phyloP scores from a whole-genome alignment of 129 eudicot genomes.

The Rutidosis leptorrhynchoides region DNA sequence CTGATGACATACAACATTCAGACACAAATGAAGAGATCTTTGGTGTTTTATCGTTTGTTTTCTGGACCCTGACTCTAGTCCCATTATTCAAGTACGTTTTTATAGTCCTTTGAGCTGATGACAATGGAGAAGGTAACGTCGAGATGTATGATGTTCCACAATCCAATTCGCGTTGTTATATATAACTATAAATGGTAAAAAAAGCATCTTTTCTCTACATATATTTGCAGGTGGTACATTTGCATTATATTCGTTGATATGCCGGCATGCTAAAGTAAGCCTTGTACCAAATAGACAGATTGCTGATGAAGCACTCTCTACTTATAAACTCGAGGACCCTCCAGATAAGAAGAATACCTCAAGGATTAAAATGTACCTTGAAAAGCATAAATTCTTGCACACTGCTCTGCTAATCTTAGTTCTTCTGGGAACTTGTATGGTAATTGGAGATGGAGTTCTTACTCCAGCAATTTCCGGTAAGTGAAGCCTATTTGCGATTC shows the following conservation, averaged over 20 bases:
- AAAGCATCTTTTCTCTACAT: too few relatives aligned
- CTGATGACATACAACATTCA: too few relatives aligned
- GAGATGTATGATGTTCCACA: too few relatives aligned
- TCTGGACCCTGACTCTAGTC: slow-evolving; percentile 76
- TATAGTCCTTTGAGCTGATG: slow-evolving; percentile 82
- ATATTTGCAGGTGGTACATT: slow-evolving; percentile 74
- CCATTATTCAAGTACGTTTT: too few relatives aligned
- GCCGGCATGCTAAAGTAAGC: slow-evolving; percentile 84
- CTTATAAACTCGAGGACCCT: slow-evolving; percentile 64
- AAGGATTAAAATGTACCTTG: slow-evolving; percentile 51
- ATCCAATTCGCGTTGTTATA: too few relatives aligned
- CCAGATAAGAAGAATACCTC: slow-evolving; percentile 51
- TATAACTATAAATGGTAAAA: too few relatives aligned
- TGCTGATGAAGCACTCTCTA: slow-evolving; percentile 69
- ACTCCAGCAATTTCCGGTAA: slow-evolving; percentile 82
- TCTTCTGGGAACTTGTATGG: too few relatives aligned
- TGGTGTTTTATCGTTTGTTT: slow-evolving; percentile 72
- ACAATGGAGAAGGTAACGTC: slow-evolving; percentile 78
- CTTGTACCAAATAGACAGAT: slow-evolving; percentile 69
- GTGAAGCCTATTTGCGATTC: too few relatives aligned
- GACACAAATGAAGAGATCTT: slow-evolving; percentile 76
- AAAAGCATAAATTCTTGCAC: slow-evolving; percentile 65
- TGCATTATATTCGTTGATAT: slow-evolving; percentile 72
- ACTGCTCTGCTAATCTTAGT: slow-evolving; percentile 70
- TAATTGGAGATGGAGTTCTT: slow-evolving; percentile 76